Percentiles rank a stretch among this genome's conserved stretches.
Conservation (phyloP, 371 early-diverging fungal genomes). For the Chytridiales sp. region DNA sequence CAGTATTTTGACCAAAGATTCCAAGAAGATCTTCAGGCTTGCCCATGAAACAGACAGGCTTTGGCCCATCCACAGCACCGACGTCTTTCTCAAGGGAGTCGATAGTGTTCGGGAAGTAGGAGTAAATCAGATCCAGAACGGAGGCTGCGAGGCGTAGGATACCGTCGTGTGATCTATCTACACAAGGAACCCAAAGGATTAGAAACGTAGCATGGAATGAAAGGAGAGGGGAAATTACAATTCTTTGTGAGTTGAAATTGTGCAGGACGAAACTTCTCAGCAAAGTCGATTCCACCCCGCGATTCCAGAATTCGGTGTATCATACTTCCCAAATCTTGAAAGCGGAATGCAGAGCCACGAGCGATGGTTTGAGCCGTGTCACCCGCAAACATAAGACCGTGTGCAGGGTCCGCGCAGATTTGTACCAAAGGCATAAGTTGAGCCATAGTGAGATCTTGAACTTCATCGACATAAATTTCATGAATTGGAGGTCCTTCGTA, state of each 20-base stretch:
- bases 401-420: slow-evolving; percentile 22
- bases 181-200: too few relatives aligned
- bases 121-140: slow-evolving; percentile 12
- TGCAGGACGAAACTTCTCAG: not conserved
- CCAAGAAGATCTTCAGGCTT: slow-evolving; percentile 6
- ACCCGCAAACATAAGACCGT: slow-evolving; percentile 36
- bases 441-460: slow-evolving; percentile 33
- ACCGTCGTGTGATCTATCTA: slow-evolving; percentile 24
- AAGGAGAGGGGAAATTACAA: slow-evolving; percentile 9
- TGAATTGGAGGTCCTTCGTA: too few relatives aligned
- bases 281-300: slow-evolving; percentile 3
- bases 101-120: slow-evolving; percentile 15
- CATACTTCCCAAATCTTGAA: slow-evolving; percentile 27
- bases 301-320: slow-evolving; percentile 12
- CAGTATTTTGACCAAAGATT: slow-evolving; percentile 4
- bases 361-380: slow-evolving; percentile 33
- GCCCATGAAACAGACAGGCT: slow-evolving; percentile 17
- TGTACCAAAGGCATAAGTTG: slow-evolving; percentile 25
- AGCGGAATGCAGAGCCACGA: slow-evolving; percentile 29
- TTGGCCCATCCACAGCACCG: slow-evolving; percentile 18
- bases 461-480: slow-evolving; percentile 30
- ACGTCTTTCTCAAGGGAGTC: slow-evolving; percentile 13
- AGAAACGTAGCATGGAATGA: too few relatives aligned
- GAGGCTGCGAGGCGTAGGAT: slow-evolving; percentile 24
- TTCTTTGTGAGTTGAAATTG: slow-evolving; percentile 19